These are phyloP conservation scores for Populus deltoides DNA, from an alignment of 345 rosid species.

Conservation along the genomic window DNA sequence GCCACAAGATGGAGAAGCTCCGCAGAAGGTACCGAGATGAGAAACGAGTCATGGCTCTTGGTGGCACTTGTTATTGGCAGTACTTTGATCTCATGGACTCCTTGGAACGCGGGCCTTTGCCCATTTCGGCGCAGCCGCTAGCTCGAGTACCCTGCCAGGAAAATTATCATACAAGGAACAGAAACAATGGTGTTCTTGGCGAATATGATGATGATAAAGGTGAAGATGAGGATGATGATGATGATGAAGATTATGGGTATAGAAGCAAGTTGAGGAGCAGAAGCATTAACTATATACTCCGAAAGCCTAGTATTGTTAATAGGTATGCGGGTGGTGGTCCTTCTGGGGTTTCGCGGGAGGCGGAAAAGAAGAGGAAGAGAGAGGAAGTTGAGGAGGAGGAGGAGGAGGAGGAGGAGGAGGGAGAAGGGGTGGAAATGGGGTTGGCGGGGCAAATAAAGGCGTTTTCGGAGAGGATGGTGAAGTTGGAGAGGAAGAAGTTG, in stretches of 20 bases:
- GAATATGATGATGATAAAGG: constrained; percentile 15
- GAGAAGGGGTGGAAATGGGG: constrained; percentile 28
- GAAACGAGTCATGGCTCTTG: constrained; percentile 32
- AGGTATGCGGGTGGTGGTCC: constrained; percentile 39
- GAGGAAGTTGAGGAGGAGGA: constrained; percentile 16
- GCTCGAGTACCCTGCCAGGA: constrained; percentile 7
- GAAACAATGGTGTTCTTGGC: neutral
- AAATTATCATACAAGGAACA: neutral
- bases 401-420: constrained; percentile 11
- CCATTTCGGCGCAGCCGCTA: constrained; percentile 54
- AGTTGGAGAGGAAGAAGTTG: constrained; percentile 67
- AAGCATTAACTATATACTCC: constrained; percentile 58
- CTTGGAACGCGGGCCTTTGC: constrained; percentile 60
- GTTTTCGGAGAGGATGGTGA: constrained; percentile 53
- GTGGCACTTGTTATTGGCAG: constrained; percentile 46
- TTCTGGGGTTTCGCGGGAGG: constrained; percentile 27
- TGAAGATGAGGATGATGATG: constrained; percentile 33
- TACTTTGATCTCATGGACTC: constrained; percentile 68
- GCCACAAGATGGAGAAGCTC: constrained; percentile 89
- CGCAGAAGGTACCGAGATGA: constrained; percentile 64
- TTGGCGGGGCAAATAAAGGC: constrained; percentile 57
- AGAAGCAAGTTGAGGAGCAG: constrained; percentile 37
- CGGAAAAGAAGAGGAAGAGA: constrained; percentile 25
- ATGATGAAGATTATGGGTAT: constrained; percentile 32
- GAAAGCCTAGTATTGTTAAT: constrained; percentile 50